Conservation (phyloP, 1,284 basidiomycete species). For the Microbotryum intermedium region DNA sequence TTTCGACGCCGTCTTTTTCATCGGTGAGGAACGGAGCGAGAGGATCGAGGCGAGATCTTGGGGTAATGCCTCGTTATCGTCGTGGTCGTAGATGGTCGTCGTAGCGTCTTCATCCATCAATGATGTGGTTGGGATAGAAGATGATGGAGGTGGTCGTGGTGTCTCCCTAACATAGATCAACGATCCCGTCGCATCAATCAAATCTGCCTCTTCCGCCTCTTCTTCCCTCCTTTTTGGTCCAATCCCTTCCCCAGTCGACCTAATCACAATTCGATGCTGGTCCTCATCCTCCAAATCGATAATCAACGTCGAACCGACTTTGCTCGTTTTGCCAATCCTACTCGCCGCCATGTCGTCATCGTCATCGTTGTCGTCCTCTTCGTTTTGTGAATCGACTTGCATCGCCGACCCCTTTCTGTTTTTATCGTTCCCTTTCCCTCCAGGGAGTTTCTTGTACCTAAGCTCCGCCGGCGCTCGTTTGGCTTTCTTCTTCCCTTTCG, state of each 20-base stretch:
- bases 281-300: not conserved
- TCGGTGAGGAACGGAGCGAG: constrained; percentile 18
- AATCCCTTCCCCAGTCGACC: not conserved
- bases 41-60: constrained; percentile 21
- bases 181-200: constrained; percentile 1
- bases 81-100: not conserved
- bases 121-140: not conserved
- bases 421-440: too few species aligned
- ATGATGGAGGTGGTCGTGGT: not conserved
- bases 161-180: constrained; percentile 4
- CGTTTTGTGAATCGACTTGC: constrained; percentile 3
- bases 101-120: not conserved
- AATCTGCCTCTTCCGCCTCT: not conserved
- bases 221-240: not conserved
- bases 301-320: too few species aligned
- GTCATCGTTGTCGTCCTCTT: not conserved
- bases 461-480: too few species aligned
- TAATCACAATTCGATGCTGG: not conserved
- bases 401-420: constrained; percentile 1
- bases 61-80: not conserved
- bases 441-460: not conserved
- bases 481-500: too few species aligned
- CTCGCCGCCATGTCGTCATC: not conserved
- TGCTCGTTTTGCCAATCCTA: not conserved
- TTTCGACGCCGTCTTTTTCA: not conserved